phyloP scores from a whole-genome alignment of 345 rosid species.

The Sonneratia caseolaris region DNA sequence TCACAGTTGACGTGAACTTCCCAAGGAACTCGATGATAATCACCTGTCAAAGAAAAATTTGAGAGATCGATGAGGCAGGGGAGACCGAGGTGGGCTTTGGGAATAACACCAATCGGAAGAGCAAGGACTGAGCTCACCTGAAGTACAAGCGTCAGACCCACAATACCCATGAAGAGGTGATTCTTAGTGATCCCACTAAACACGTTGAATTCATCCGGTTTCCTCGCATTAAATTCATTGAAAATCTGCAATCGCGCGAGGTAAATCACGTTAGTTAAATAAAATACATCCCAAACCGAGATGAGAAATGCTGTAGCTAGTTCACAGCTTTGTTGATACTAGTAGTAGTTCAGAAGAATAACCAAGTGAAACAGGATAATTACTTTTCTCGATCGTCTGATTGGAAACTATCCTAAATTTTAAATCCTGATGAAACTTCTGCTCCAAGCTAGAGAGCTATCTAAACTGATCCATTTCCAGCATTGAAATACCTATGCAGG shows the following conservation, averaged over 20 bases:
- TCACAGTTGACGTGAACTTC: constrained; percentile 62
- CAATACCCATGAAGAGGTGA: constrained; percentile 69
- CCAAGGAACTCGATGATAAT: constrained; percentile 77
- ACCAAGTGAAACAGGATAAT: not conserved
- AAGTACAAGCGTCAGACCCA: constrained; percentile 55
- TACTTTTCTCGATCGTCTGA: too few species aligned
- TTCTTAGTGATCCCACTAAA: constrained; percentile 66
- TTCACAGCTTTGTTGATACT: not conserved
- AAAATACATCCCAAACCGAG: too few species aligned
- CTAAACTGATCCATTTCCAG: too few species aligned
- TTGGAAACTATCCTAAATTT: too few species aligned
- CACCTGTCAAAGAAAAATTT: constrained; percentile 26
- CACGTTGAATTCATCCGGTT: constrained; percentile 80
- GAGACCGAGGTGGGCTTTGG: not conserved
- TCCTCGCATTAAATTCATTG: constrained; percentile 91
- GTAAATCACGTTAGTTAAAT: not conserved
- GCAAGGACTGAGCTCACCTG: constrained; percentile 41
- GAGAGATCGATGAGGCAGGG: not conserved
- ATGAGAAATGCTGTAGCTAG: too few species aligned
- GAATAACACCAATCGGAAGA: not conserved
- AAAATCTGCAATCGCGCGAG: constrained; percentile 42
- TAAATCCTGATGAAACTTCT: too few species aligned
- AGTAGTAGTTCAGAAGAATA: not conserved
- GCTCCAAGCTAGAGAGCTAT: too few species aligned
- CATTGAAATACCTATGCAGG: too few species aligned